These are phyloP conservation scores for Talaromyces nanjingensis DNA, from an alignment of 495 filamentous ascomycete species.

Conservation along the genomic window DNA sequence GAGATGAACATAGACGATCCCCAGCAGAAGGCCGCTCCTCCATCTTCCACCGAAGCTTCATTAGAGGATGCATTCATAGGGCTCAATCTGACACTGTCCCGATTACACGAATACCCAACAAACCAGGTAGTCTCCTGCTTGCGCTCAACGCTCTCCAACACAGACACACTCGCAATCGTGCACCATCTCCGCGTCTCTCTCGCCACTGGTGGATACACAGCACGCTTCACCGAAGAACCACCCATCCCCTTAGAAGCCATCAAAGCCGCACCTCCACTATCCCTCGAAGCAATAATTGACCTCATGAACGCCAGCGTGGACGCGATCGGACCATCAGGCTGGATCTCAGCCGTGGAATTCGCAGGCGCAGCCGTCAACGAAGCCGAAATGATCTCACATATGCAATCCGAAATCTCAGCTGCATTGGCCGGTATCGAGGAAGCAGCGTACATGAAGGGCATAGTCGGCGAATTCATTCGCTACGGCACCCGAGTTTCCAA, in stretches of 20 bases:
- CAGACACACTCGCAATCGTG: slow-evolving; percentile 66
- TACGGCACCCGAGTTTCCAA: slow-evolving; percentile 44
- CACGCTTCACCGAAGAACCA: slow-evolving; percentile 37
- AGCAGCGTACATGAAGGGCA: slow-evolving; percentile 57
- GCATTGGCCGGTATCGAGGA: slow-evolving; percentile 73
- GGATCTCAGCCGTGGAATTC: slow-evolving; percentile 55
- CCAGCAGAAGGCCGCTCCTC: slow-evolving; percentile 13
- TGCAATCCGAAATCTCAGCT: slow-evolving; percentile 67
- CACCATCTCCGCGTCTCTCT: slow-evolving; percentile 66
- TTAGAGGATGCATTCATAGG: slow-evolving; percentile 31
- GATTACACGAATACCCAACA: slow-evolving; percentile 57
- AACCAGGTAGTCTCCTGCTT: slow-evolving; percentile 52
- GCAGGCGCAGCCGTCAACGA: slow-evolving; percentile 49
- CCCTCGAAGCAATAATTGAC: slow-evolving; percentile 48
- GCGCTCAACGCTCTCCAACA: slow-evolving; percentile 53
- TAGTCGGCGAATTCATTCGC: slow-evolving; percentile 63
- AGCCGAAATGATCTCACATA: slow-evolving; percentile 52
- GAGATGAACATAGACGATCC: background rate
- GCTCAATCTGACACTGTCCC: slow-evolving; percentile 45
- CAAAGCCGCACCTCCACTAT: slow-evolving; percentile 40
- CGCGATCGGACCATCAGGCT: slow-evolving; percentile 75
- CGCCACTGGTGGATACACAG: slow-evolving; percentile 37
- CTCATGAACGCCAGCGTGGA: slow-evolving; percentile 73
- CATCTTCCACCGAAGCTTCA: slow-evolving; percentile 23
- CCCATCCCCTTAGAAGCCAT: slow-evolving; percentile 44